Evolutionary conservation across 2,329 filamentous ascomycete genomes (phyloP), one percentile per base, ranked within the genome.

Genomic region (Colletotrichum lini): DNA sequence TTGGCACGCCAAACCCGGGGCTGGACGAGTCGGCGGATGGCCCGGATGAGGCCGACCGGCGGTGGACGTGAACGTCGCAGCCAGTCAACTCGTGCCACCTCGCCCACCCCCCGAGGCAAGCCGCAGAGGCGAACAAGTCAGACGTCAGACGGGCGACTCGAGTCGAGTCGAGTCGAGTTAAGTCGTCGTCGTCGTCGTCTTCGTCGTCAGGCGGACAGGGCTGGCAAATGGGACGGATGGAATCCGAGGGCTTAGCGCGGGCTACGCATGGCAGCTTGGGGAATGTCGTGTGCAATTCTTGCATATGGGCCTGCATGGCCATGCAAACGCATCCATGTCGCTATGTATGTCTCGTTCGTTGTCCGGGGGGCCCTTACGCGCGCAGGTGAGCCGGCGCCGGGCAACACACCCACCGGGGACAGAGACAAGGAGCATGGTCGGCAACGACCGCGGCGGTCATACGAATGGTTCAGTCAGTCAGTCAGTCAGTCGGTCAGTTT

Each of bases 211-310:
- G 42, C 12, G 42, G 9, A 16, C 42, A 44, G 13, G n/a, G n/a
- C 12, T 30, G 49, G 12, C 21, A 26, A 8, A 15, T 8, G 16
- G 35, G 30, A 56, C 56, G 67, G 64, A 57, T 71, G 58, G 38
- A 61, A 47, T 62, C 57, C 52, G 64, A 71, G 18, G 49, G 50
- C 15, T 68, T 71, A 67, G 68, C 68, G 64, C 52, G 40, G 52
- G 45, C 44, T 65, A 49, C 45, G 52, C 38, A 63, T 59, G 68
- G 57, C 68, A 63, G 57, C n/a, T 71, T 71, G 68, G 64, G 68
- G 68, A 67, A 71, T 63, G 52, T 66, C 68, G 57, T 54, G 23
- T 62, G 68, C 68, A 71, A 71, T 45, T 71, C 64, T 63, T 67
- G 68, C 68, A 71, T 71, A 63, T 53, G 64, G 38, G 10, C 23